phyloP scores from a whole-genome alignment of 2,329 filamentous ascomycete genomes.

The Trichoderma semiorbis region DNA sequence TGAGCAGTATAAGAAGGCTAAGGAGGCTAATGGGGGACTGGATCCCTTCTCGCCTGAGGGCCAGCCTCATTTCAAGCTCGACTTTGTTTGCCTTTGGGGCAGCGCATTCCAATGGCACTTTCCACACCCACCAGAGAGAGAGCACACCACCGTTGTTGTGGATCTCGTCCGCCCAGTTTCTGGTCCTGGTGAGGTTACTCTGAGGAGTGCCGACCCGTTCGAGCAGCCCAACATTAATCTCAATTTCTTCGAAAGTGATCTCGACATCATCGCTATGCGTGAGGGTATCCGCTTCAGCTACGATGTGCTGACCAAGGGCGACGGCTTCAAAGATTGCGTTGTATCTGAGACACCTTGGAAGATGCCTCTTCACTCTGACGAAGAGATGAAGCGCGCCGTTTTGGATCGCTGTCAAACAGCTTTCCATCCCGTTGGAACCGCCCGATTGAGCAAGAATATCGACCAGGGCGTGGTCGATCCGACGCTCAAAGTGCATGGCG shows the following conservation, averaged over 20 bases:
- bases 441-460: constrained; percentile 49
- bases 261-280: constrained; percentile 54
- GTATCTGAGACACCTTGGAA: constrained; percentile 55
- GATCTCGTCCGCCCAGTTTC: constrained; percentile 42
- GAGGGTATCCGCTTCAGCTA: constrained; percentile 56
- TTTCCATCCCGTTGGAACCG: constrained; percentile 57
- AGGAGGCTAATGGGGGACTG: constrained; percentile 39
- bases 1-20: constrained; percentile 43
- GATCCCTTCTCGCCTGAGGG: constrained; percentile 55
- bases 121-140: constrained; percentile 39
- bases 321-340: constrained; percentile 54
- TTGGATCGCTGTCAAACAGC: constrained; percentile 57
- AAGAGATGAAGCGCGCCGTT: constrained; percentile 53
- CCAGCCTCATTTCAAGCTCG: constrained; percentile 60
- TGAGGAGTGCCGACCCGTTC: constrained; percentile 54
- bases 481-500: constrained; percentile 49
- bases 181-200: constrained; percentile 49
- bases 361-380: constrained; percentile 54
- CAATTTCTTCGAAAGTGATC: constrained; percentile 54
- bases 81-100: constrained; percentile 58
- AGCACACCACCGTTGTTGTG: constrained; percentile 55
- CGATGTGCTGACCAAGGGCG: constrained; percentile 54
- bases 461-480: constrained; percentile 49
- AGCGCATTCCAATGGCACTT: constrained; percentile 48
- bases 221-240: constrained; percentile 58